These are phyloP conservation scores for Aspergillus olivimuriae DNA, from an alignment of 495 filamentous ascomycete species.

Conservation along the genomic window DNA sequence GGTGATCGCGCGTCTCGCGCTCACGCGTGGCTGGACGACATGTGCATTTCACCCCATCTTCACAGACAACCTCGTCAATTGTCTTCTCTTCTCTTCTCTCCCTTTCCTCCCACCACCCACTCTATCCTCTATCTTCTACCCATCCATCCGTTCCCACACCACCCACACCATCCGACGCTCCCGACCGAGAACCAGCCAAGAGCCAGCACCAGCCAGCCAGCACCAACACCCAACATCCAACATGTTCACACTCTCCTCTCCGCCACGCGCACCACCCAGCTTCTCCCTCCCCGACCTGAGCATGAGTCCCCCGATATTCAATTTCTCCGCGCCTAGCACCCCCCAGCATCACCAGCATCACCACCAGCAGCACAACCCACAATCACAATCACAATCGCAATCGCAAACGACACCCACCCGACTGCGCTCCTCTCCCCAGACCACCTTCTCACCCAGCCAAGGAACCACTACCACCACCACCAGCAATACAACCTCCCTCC, in stretches of 20 bases:
- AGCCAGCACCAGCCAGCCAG: not conserved
- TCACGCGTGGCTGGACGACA: not conserved
- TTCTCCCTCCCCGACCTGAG: not conserved
- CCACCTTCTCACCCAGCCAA: too few species aligned
- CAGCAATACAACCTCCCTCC: not conserved
- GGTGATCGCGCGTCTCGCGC: not conserved
- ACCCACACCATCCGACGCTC: not conserved
- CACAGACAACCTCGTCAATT: not conserved
- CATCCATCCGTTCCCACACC: not conserved
- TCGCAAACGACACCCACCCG: too few species aligned
- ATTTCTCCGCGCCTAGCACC: not conserved
- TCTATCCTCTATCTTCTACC: too few species aligned
- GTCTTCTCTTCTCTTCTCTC: not conserved
- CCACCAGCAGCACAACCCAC: slow-evolving; percentile 7
- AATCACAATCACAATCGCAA: too few species aligned
- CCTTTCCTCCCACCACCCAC: too few species aligned
- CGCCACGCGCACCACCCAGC: not conserved
- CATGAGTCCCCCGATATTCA: too few species aligned
- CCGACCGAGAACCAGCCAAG: not conserved
- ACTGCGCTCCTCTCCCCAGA: too few species aligned
- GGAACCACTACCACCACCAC: slow-evolving; percentile 5
- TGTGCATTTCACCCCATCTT: not conserved
- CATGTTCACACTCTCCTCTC: slow-evolving; percentile 6
- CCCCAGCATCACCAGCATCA: slow-evolving; percentile 1
- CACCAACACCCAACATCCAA: slow-evolving; percentile 2